phyloP scores from a whole-genome alignment of 257 asterid genomes.

The Penstemon davidsonii region DNA sequence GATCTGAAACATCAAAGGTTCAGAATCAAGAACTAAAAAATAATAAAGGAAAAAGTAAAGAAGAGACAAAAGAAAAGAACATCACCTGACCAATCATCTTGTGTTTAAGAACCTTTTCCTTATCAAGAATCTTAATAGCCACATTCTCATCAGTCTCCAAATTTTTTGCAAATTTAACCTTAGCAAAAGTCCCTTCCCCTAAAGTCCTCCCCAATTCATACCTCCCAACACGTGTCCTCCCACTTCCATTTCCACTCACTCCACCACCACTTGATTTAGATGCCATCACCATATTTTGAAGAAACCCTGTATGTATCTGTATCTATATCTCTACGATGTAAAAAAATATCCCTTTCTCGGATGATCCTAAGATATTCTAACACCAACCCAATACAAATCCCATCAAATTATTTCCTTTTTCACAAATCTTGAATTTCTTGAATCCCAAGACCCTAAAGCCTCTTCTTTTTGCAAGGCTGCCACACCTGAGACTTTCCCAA shows the following conservation, averaged over 20 bases:
- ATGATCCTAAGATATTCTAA: constrained; percentile 5
- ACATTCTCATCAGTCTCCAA: constrained; percentile 72
- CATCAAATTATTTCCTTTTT: constrained; percentile 37
- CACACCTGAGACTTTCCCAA: constrained; percentile 80
- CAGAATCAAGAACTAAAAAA: neutral
- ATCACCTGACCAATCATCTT: constrained; percentile 90
- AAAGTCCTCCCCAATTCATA: constrained; percentile 89
- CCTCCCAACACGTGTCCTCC: constrained; percentile 82
- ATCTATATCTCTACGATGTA: constrained; percentile 6
- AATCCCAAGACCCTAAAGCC: constrained; percentile 40
- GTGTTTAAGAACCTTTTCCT: constrained; percentile 86
- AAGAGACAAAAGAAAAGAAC: constrained; percentile 6
- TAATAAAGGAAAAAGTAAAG: neutral
- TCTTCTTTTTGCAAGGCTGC: constrained; percentile 97
- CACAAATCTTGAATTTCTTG: neutral
- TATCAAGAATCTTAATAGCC: constrained; percentile 93
- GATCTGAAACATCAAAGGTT: neutral
- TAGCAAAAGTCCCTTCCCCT: constrained; percentile 91
- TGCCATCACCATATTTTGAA: constrained; percentile 44
- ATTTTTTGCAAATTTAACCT: constrained; percentile 91
- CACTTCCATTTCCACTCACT: constrained; percentile 33
- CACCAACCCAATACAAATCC: constrained; percentile 46
- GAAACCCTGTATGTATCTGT: constrained; percentile 7
- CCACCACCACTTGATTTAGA: constrained; percentile 57
- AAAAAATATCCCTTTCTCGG: constrained; percentile 17